These are phyloP conservation scores for Cystobasidium tubakii DNA, from an alignment of 768 basidiomycete species.

Conservation along the genomic window DNA sequence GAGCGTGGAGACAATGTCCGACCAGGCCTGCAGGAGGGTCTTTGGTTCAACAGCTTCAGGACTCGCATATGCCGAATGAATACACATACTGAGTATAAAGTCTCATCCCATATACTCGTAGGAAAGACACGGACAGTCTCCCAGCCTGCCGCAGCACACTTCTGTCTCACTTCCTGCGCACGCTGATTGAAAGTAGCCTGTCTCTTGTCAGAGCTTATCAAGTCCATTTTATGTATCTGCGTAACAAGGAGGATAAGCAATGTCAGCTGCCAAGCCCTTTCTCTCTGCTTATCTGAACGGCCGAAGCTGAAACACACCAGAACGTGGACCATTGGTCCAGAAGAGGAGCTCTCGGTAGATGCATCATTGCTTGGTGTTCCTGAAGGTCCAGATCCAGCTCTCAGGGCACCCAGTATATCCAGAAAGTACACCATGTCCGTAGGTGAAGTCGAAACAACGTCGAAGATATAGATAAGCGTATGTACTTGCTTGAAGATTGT, in stretches of 20 bases:
- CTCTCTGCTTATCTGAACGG: too few species aligned
- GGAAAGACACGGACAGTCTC: constrained; percentile 56
- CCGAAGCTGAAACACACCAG: constrained; percentile 19
- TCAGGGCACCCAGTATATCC: constrained; percentile 77
- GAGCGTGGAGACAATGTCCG: constrained; percentile 88
- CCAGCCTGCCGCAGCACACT: constrained; percentile 50
- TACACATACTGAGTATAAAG: constrained; percentile 59
- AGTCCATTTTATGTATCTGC: constrained; percentile 90
- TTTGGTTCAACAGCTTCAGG: not conserved
- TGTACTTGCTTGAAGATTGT: constrained; percentile 95
- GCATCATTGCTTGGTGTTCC: constrained; percentile 6
- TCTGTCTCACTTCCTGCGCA: constrained; percentile 64
- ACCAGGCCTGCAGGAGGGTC: constrained; percentile 93
- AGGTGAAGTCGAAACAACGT: constrained; percentile 72
- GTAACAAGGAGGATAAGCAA: constrained; percentile 64
- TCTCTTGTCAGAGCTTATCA: constrained; percentile 59
- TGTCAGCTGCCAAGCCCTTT: too few species aligned
- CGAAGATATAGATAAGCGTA: constrained; percentile 97
- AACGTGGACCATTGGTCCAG: constrained; percentile 36
- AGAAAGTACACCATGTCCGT: constrained; percentile 88
- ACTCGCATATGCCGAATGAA: not conserved
- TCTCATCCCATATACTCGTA: constrained; percentile 96
- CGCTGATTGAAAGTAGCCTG: constrained; percentile 63
- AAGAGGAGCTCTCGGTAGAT: not conserved
- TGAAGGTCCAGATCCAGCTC: constrained; percentile 57